Evolutionary conservation across 2,329 filamentous ascomycete genomes (phyloP).

Genomic region (Kalaharituber pfeilii): DNA sequence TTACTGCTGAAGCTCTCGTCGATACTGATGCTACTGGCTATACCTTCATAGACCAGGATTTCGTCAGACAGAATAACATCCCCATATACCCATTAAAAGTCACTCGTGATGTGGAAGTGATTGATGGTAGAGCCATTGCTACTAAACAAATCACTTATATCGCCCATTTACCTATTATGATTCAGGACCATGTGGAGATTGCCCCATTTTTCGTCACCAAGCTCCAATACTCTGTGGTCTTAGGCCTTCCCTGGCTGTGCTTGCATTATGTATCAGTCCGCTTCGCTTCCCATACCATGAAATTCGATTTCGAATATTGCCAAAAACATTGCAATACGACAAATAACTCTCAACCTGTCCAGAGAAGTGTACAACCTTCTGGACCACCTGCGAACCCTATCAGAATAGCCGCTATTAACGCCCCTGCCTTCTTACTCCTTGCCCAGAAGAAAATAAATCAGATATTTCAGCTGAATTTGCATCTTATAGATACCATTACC

Average conservation of each 20-base stretch:
- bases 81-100: neutral
- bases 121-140: constrained; percentile 2
- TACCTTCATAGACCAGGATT: constrained; percentile 5
- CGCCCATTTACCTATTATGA: neutral
- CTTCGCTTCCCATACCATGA: neutral
- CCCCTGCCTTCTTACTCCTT: neutral
- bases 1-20: too few relatives aligned
- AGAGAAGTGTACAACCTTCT: neutral
- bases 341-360: neutral
- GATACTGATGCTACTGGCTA: too few relatives aligned
- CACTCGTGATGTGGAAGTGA: neutral
- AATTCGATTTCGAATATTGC: neutral
- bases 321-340: neutral
- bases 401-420: too few relatives aligned
- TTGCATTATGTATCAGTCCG: neutral
- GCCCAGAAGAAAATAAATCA: neutral
- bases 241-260: constrained; percentile 4
- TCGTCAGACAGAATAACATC: neutral
- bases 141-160: constrained; percentile 1
- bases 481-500: neutral
- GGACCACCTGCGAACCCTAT: neutral
- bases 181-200: neutral
- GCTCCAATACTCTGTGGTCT: neutral
- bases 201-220: constrained; percentile 2
- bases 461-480: neutral